These are phyloP conservation scores for Phoma sp. DNA, from an alignment of 2,329 filamentous ascomycete genomes.

Conservation along the genomic window DNA sequence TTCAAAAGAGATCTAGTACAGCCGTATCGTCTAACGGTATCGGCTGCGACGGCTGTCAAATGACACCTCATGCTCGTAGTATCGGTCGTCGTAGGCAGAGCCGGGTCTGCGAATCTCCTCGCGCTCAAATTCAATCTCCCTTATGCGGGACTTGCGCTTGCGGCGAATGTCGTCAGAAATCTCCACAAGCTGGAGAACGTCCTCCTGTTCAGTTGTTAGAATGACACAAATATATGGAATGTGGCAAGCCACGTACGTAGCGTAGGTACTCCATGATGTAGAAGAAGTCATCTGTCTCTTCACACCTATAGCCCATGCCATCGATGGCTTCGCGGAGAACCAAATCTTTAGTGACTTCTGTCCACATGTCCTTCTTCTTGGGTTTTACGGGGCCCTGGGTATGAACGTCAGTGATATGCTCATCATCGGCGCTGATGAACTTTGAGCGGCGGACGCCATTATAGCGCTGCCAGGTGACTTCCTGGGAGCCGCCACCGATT, in stretches of 20 bases:
- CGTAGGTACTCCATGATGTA: slow-evolving; percentile 91
- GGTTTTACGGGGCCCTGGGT: slow-evolving; percentile 41
- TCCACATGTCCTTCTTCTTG: slow-evolving; percentile 76
- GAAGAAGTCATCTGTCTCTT: slow-evolving; percentile 88
- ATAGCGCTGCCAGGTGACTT: slow-evolving; percentile 80
- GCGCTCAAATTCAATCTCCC: slow-evolving; percentile 68
- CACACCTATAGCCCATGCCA: slow-evolving; percentile 82
- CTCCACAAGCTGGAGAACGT: slow-evolving; percentile 83
- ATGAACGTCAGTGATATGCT: slow-evolving; percentile 55
- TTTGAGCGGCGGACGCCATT: slow-evolving; percentile 78
- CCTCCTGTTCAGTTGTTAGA: slow-evolving; percentile 66
- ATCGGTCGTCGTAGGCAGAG: slow-evolving; percentile 66
- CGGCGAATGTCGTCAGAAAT: slow-evolving; percentile 82
- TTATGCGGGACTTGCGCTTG: slow-evolving; percentile 65
- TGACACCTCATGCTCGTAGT: slow-evolving; percentile 72
- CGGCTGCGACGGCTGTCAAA: slow-evolving; percentile 61
- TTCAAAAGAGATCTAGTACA: slow-evolving; percentile 1
- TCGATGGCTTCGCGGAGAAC: slow-evolving; percentile 88
- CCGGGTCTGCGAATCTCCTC: slow-evolving; percentile 59
- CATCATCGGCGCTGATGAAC: slow-evolving; percentile 73
- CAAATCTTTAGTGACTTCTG: slow-evolving; percentile 93
- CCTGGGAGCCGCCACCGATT: slow-evolving; percentile 74
- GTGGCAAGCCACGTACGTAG: slow-evolving; percentile 70
- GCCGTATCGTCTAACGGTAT: slow-evolving; percentile 43
- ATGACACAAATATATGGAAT: background rate